These are phyloP conservation scores for Colletotrichum gigasporum DNA, from an alignment of 2,329 filamentous ascomycete species.

Conservation along the genomic window DNA sequence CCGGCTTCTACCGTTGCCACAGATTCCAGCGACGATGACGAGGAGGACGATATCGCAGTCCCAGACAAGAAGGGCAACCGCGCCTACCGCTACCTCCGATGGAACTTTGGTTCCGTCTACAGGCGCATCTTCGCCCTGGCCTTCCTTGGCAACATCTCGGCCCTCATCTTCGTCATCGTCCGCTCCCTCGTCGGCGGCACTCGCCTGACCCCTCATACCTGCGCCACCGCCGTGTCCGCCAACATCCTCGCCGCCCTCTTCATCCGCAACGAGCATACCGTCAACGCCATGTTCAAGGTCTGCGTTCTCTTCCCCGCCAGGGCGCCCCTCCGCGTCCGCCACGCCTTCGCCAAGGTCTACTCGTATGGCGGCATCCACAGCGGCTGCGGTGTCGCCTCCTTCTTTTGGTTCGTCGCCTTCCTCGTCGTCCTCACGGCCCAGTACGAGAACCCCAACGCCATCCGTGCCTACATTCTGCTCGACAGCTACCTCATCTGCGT, in stretches of 20 bases:
- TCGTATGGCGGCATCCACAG: constrained; percentile 63
- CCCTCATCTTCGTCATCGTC: constrained; percentile 50
- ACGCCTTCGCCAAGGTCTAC: constrained; percentile 60
- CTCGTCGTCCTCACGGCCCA: constrained; percentile 41
- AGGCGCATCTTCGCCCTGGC: constrained; percentile 65
- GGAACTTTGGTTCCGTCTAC: constrained; percentile 62
- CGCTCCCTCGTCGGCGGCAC: constrained; percentile 26
- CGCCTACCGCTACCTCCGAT: constrained; percentile 49
- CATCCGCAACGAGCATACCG: constrained; percentile 62
- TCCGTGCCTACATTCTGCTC: constrained; percentile 43
- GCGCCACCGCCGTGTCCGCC: constrained; percentile 45
- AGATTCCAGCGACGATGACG: constrained; percentile 20
- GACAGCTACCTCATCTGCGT: constrained; percentile 67
- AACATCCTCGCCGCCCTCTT: constrained; percentile 61
- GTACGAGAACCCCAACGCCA: constrained; percentile 47
- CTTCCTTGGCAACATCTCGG: constrained; percentile 59
- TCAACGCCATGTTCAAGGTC: constrained; percentile 59
- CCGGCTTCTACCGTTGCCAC: neutral
- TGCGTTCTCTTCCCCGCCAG: constrained; percentile 55
- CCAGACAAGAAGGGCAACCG: constrained; percentile 48
- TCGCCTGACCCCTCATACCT: constrained; percentile 24
- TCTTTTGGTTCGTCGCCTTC: constrained; percentile 58
- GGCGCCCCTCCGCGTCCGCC: constrained; percentile 58
- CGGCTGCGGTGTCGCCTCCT: constrained; percentile 58
- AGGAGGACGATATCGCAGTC: constrained; percentile 44